Base-by-base conservation (phyloP, 371 early-diverging fungal genomes). In the Mortierella sp. region DNA sequence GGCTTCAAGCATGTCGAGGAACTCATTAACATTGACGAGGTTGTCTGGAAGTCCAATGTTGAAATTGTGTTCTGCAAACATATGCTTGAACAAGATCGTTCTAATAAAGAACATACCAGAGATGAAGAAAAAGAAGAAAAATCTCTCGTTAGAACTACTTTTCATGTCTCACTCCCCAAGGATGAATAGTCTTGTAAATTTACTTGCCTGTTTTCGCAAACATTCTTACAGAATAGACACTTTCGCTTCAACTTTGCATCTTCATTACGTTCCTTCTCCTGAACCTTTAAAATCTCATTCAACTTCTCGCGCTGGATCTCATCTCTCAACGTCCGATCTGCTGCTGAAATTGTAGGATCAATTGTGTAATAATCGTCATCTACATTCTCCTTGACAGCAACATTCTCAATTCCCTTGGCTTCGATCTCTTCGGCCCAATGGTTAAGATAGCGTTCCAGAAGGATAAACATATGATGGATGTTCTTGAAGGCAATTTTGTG, bases 21-120 rank as follows among this genome's bases (percentile, higher is more conserved):
- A 97, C 66, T 94, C 95, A 78, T 92, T 87, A 11, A 97, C 94
- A 47, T 94, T 84, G 21, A 97, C 97, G 41, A 98, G 87, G 76
- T 97, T 97, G 73, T 97, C 97, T 0, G 96, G 95, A 16, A 95
- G 88, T 28, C 98, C 98, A 76, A 97, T 96, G 84, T 96, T 96
- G 84, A 97, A 97, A 80, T 93, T 92, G 88, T 98, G 97, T 72
- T 95, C 96, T 40, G 84, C 84, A 80, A 94, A 96, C 94, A 97
- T 97, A 83, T 97, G 98, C 70, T 89, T 87, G 86, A 97, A 97
- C 43, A 96, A 78, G 3, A 83, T 59, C 0, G 89, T 63, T 81
- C 91, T 89, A 74, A 55, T 38, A 67, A 28, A 33, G 24, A 50
- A 58, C 55, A 40, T 41, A 28, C 40, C 45, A 50, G 21, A 62